Base-by-base conservation (phyloP, 495 filamentous ascomycete species). In the Xylaria telfairii region DNA sequence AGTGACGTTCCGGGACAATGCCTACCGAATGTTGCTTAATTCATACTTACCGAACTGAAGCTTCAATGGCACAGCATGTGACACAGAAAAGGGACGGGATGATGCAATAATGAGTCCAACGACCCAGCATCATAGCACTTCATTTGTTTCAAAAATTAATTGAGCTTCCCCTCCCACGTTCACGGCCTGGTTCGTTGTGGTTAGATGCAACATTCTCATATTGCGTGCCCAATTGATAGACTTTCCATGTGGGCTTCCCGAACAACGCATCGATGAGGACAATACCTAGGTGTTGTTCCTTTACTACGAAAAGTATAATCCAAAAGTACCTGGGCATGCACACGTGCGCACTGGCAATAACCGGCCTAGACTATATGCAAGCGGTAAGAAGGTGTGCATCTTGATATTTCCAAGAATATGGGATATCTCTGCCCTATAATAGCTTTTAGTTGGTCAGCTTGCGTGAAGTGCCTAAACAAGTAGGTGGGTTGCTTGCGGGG, bases 401-500 rank as follows among this genome's bases (percentile, higher is more conserved):
- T 56, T 30, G 28, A 30, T 30, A 32, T 26, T 26, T 53, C 8
- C 34, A 4, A 21, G 49, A 26, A 28, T 12, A 12, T 19, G 28
- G 26, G 24, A 13, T 28, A 30, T 26, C 24, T 49, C 2, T 53
- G 13, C 24, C 24, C 24, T n/a, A 24, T 26, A 32, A 17, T 63
- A 26, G 24, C 39, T 21, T 24, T 24, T 15, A 24, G 61, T 30
- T 39, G 19, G 8, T 59, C 56, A 57, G 4, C 34, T 41, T 46
- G 30, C 17, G 0, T 37, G 37, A 24, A 54, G 26, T 56, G 51
- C 65, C 51, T 67, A 56, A 57, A 56, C 12, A 57, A 44, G 65
- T 67, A 67, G 51, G 65, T 67, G 65, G 65, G 65, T 57, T 67
- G 32, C 49, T n/a, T 42, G 65, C 65, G 65, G 65, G 65, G 65